These are phyloP conservation scores for Microthlaspi erraticum DNA, from an alignment of 345 rosid genomes.

Conservation along the genomic window DNA sequence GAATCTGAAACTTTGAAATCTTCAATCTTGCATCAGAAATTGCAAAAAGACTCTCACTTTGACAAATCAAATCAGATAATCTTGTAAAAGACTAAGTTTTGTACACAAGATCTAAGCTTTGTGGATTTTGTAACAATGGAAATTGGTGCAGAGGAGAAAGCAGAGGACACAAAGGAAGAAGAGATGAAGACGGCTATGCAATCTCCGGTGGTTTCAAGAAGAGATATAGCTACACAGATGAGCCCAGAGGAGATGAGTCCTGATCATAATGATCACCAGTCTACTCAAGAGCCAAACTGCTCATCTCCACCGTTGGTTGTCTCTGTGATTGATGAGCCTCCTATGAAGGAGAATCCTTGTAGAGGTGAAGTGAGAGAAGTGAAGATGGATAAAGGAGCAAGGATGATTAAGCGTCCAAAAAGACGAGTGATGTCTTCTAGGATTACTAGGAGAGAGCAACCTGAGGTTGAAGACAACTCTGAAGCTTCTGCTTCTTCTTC, in stretches of 20 bases:
- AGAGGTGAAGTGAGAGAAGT: constrained; percentile 79
- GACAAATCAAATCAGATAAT: not conserved
- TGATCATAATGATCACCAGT: constrained; percentile 37
- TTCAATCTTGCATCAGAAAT: constrained; percentile 1
- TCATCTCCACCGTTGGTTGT: constrained; percentile 51
- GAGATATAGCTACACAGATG: constrained; percentile 98
- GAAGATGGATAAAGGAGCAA: constrained; percentile 74
- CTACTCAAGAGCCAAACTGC: constrained; percentile 45
- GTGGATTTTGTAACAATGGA: not conserved
- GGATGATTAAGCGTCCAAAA: constrained; percentile 58
- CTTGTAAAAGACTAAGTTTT: not conserved
- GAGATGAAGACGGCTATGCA: constrained; percentile 45
- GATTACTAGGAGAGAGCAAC: constrained; percentile 50
- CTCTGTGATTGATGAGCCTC: constrained; percentile 51
- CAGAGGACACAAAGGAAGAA: constrained; percentile 46
- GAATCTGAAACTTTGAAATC: constrained; percentile 17
- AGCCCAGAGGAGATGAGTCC: constrained; percentile 59
- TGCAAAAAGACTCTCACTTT: constrained; percentile 8
- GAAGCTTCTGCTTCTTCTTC: constrained; percentile 50
- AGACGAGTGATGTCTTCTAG: constrained; percentile 50
- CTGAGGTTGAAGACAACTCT: constrained; percentile 48
- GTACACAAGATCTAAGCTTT: constrained; percentile 39
- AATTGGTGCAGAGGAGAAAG: constrained; percentile 61
- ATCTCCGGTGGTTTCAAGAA: constrained; percentile 57
- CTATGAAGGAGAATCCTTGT: constrained; percentile 39